Conservation (phyloP, 257 asterid genomes). For the Eucommia ulmoides region DNA sequence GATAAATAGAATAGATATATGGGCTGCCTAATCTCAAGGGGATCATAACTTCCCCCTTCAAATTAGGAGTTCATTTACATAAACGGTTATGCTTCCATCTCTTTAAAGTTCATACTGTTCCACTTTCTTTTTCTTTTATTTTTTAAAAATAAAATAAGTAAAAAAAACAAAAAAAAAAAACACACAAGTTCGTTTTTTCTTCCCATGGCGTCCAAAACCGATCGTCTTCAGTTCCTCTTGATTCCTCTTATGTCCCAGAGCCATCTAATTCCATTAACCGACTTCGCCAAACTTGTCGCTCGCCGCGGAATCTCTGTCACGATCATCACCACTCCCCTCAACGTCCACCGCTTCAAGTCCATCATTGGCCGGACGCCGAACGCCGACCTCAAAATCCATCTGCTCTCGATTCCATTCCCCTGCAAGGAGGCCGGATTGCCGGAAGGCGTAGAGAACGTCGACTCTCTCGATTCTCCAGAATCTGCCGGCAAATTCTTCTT, state of each 20-base stretch:
- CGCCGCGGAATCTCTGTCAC: conserved; percentile 25
- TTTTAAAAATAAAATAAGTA: no score
- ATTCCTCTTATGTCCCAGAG: conserved; percentile 61
- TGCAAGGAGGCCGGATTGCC: conserved; percentile 24
- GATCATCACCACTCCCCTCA: conserved; percentile 27
- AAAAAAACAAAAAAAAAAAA: no score
- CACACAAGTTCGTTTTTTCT: no score
- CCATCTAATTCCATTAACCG: conserved; percentile 48
- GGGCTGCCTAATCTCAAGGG: no score
- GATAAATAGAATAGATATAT: no score
- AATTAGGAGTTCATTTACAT: no score
- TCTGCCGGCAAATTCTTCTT: conserved; percentile 16
- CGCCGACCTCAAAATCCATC: conserved; percentile 18
- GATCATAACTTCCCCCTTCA: no score
- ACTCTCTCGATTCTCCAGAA: conserved; percentile 25
- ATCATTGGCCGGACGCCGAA: conserved; percentile 21
- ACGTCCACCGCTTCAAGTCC: conserved; percentile 16
- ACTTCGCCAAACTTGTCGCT: conserved; percentile 38
- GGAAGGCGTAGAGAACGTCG: conserved; percentile 31
- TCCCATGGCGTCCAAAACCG: no score
- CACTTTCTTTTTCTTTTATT: no score
- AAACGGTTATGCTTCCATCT: no score
- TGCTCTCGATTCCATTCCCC: conserved; percentile 21
- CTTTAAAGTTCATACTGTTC: no score
- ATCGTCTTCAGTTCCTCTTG: conserved; percentile 46